Conservation (phyloP, 345 rosid genomes). For the Rhizophora apiculata region DNA sequence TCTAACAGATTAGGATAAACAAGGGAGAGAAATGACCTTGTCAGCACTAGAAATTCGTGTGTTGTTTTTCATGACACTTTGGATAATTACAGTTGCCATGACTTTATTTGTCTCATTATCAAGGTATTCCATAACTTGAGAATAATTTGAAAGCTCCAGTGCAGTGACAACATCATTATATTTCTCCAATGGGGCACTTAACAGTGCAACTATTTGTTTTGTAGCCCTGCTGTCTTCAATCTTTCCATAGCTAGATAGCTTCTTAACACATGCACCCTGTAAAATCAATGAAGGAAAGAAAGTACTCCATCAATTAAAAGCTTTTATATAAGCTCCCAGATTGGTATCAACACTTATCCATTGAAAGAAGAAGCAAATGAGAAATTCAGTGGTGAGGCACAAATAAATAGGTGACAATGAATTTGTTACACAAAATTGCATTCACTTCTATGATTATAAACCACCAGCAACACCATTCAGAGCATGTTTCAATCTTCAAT, state of each 20-base stretch:
- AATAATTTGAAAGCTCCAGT: slow-evolving; percentile 86
- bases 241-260: slow-evolving; percentile 72
- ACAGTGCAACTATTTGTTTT: slow-evolving; percentile 88
- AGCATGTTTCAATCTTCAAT: too few relatives aligned
- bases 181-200: slow-evolving; percentile 96
- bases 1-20: slow-evolving; percentile 19
- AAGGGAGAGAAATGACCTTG: slow-evolving; percentile 44
- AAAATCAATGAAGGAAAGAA: slow-evolving; percentile 8
- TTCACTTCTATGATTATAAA: too few relatives aligned
- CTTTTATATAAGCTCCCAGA: slow-evolving; percentile 9
- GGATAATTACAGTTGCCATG: slow-evolving; percentile 91
- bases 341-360: background rate
- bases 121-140: slow-evolving; percentile 81
- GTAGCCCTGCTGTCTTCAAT: slow-evolving; percentile 78
- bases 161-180: slow-evolving; percentile 89
- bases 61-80: slow-evolving; percentile 92
- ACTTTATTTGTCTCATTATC: slow-evolving; percentile 84
- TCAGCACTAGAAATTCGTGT: slow-evolving; percentile 73
- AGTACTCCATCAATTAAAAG: background rate
- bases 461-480: too few relatives aligned
- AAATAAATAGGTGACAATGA: too few relatives aligned
- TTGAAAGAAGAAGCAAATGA: background rate
- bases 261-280: slow-evolving; percentile 94
- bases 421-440: too few relatives aligned
- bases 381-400: background rate